Evolutionary conservation across 23 red algal species (phyloP), one percentile per base, ranked within the genome.

Genomic region (Gracilaria domingensis): DNA sequence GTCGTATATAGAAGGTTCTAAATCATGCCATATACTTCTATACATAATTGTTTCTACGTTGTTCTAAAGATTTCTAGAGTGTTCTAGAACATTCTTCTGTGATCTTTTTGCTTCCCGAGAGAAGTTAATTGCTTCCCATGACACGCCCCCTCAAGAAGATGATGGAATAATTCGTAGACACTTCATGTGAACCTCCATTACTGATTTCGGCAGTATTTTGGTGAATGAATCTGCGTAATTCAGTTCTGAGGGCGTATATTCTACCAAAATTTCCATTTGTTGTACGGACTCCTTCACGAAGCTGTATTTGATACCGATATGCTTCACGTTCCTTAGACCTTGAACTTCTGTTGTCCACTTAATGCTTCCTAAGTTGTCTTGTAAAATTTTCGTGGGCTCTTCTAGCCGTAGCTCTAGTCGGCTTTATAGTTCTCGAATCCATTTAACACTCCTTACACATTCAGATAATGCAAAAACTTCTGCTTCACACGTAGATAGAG

Each of bases 361-460:
- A 39, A 88, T 88, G 21, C 33, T 70, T 21, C 85, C 45, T 45
- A 88, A 59, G 49, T 77, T 88, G 54, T 88, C 85, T 45, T 88
- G 83, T 9, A 66, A 73, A 25, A 87, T 53, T 18, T 9, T 51
- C 9, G 66, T 55, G 38, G 62, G 66, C 24, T 7, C 13, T 38
- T 9, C 26, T 8, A 53, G 7, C 5, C 28, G 6, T 5, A 87
- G 12, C 8, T 44, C 21, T 6, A 87, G 0, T 8, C 79, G 69
- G 47, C 66, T 21, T 4, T 60, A 33, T 21, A 88, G 34, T 1
- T 74, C 39, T 23, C 28, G 70, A 2, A 75, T 34, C 85, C 55
- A 88, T 8, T 8, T 6, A 4, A 78, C 44, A 29, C 57, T 69
- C 17, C 58, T 16, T 12, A 74, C 45, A 4, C 85, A 73, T 0